These are phyloP conservation scores for Annulohypoxylon maeteangense DNA, from an alignment of 495 filamentous ascomycete species.

Conservation along the genomic window DNA sequence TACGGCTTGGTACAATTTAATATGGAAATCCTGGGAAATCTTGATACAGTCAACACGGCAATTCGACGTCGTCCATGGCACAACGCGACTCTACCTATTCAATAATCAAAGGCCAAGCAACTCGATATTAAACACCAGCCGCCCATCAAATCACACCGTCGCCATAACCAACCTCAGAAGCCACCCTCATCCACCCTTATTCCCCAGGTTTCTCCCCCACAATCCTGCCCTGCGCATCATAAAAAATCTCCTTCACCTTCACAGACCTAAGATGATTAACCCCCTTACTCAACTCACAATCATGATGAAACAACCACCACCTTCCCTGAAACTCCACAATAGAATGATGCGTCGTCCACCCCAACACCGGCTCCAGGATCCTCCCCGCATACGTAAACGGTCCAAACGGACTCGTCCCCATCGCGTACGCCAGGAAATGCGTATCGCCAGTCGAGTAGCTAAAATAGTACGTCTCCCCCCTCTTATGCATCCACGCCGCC, in stretches of 20 bases:
- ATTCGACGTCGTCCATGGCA: background rate
- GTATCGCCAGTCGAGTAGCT: constrained; percentile 80
- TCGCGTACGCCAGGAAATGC: constrained; percentile 74
- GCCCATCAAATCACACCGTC: background rate
- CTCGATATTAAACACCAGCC: background rate
- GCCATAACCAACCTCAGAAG: background rate
- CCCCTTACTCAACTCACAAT: constrained; percentile 69
- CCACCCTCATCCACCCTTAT: background rate
- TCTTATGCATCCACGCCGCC: constrained; percentile 78
- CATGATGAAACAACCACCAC: constrained; percentile 81
- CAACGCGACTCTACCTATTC: background rate
- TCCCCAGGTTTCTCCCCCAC: constrained; percentile 50
- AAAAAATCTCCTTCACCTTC: constrained; percentile 77
- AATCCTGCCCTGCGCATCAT: constrained; percentile 72
- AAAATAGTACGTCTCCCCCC: constrained; percentile 75
- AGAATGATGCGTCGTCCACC: constrained; percentile 85
- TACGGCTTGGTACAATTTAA: background rate
- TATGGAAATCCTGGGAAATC: background rate
- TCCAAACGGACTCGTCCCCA: constrained; percentile 67
- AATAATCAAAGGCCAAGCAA: background rate
- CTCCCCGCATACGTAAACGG: constrained; percentile 76
- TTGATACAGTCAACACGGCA: background rate
- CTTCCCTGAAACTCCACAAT: constrained; percentile 74
- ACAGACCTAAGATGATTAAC: constrained; percentile 74
- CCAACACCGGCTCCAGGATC: constrained; percentile 77